Evolutionary conservation across 2,329 filamentous ascomycete genomes (phyloP).

Genomic region (Pseudogymnoascus sp.): DNA sequence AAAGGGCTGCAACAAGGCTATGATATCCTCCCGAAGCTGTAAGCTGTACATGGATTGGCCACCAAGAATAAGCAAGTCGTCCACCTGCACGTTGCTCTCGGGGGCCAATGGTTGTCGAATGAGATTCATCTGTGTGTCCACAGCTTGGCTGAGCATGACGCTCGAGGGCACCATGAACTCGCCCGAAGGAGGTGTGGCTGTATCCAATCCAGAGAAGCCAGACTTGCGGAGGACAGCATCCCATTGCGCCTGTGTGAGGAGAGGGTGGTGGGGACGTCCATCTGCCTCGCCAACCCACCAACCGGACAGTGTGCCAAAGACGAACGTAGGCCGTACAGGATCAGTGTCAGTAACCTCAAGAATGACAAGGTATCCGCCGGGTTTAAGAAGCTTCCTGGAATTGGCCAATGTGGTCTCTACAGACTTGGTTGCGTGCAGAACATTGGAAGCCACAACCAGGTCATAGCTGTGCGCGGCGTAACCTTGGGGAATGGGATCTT

Average conservation of each 20-base stretch:
- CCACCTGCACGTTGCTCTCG: neutral
- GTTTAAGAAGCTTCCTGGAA: slow-evolving; percentile 21
- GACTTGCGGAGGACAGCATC: slow-evolving; percentile 17
- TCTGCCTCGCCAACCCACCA: slow-evolving; percentile 28
- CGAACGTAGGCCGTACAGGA: slow-evolving; percentile 20
- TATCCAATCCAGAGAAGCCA: slow-evolving; percentile 27
- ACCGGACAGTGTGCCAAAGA: slow-evolving; percentile 26
- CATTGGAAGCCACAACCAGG: slow-evolving; percentile 29
- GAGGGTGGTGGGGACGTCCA: slow-evolving; percentile 13
- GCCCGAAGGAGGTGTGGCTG: slow-evolving; percentile 14
- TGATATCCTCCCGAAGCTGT: slow-evolving; percentile 7
- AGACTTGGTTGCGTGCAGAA: slow-evolving; percentile 30
- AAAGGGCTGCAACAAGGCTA: neutral
- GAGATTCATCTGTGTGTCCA: slow-evolving; percentile 23
- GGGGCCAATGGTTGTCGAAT: slow-evolving; percentile 23
- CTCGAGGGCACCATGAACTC: slow-evolving; percentile 13
- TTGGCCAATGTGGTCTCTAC: slow-evolving; percentile 19
- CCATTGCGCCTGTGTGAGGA: slow-evolving; percentile 17
- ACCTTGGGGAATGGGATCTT: slow-evolving; percentile 23
- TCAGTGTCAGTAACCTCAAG: slow-evolving; percentile 21
- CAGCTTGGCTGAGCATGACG: slow-evolving; percentile 28
- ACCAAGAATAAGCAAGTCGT: slow-evolving; percentile 18
- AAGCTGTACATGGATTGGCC: slow-evolving; percentile 12
- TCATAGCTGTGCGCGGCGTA: slow-evolving; percentile 27
- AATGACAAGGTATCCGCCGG: slow-evolving; percentile 20